These are phyloP conservation scores for Thalassiosira mediterranea DNA, from an alignment of 352 stramenopile species.

Conservation along the genomic window DNA sequence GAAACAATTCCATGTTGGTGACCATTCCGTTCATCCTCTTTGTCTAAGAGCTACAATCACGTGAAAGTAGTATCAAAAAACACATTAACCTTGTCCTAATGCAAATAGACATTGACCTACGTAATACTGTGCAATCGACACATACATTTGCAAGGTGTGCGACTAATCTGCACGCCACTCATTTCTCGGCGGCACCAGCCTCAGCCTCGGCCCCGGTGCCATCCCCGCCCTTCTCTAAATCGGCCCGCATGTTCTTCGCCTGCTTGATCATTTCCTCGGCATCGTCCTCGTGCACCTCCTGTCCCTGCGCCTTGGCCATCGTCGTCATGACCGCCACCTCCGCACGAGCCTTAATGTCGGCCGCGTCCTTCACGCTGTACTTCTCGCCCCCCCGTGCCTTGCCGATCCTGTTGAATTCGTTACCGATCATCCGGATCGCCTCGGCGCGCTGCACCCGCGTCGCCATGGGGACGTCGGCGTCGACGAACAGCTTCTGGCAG, in stretches of 20 bases:
- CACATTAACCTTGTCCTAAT: too few relatives aligned
- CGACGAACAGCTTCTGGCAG: conserved; percentile 80
- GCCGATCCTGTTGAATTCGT: conserved; percentile 75
- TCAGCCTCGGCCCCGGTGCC: background rate
- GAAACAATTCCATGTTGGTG: too few relatives aligned
- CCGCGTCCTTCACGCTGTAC: conserved; percentile 58
- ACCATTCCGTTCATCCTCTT: too few relatives aligned
- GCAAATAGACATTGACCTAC: too few relatives aligned
- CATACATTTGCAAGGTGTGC: too few relatives aligned
- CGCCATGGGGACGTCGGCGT: conserved; percentile 62
- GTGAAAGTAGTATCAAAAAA: too few relatives aligned
- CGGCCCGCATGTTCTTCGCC: conserved; percentile 67
- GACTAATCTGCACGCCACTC: too few relatives aligned
- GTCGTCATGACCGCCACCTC: conserved; percentile 84
- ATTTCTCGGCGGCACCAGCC: background rate
- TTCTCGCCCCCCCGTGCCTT: conserved; percentile 39
- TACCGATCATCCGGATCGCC: conserved; percentile 67
- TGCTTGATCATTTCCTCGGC: conserved; percentile 80
- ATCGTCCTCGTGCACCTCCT: conserved; percentile 80
- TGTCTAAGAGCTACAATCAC: too few relatives aligned
- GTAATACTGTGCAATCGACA: too few relatives aligned
- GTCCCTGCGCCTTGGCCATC: conserved; percentile 82
- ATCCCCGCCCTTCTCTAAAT: conserved; percentile 12
- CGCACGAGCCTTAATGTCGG: conserved; percentile 78
- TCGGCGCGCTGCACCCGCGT: conserved; percentile 65